phyloP scores from a whole-genome alignment of 1,284 basidiomycete genomes.

The Tylopilus sp. region DNA sequence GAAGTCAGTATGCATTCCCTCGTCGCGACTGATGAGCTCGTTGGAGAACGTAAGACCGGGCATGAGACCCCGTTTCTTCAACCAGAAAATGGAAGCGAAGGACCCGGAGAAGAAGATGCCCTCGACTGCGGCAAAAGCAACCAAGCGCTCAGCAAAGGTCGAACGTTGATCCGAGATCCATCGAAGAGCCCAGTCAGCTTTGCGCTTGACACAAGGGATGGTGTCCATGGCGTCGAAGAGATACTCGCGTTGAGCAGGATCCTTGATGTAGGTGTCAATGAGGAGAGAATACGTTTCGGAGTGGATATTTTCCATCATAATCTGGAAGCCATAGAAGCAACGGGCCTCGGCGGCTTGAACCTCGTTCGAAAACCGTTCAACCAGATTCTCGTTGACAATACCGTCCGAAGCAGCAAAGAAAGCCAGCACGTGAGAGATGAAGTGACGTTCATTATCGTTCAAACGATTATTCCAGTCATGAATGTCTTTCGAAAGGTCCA shows the following conservation, averaged over 20 bases:
- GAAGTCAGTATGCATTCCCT: slow-evolving; percentile 98
- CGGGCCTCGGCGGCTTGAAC: slow-evolving; percentile 95
- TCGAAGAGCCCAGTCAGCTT: slow-evolving; percentile 90
- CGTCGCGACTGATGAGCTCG: slow-evolving; percentile 95
- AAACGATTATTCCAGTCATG: slow-evolving; percentile 93
- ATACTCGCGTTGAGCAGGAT: slow-evolving; percentile 77
- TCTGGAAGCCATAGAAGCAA: slow-evolving; percentile 99
- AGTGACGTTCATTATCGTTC: slow-evolving; percentile 93
- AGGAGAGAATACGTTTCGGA: slow-evolving; percentile 98
- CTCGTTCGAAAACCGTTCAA: slow-evolving; percentile 94
- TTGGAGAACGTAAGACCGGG: slow-evolving; percentile 97
- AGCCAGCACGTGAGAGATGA: slow-evolving; percentile 94
- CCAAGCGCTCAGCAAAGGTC: slow-evolving; percentile 87
- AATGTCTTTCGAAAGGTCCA: slow-evolving; percentile 92
- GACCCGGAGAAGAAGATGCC: slow-evolving; percentile 98
- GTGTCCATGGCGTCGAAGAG: slow-evolving; percentile 96
- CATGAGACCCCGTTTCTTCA: slow-evolving; percentile 99
- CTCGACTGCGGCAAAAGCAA: slow-evolving; percentile 98
- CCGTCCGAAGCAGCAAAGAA: slow-evolving; percentile 98
- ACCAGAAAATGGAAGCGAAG: slow-evolving; percentile 96
- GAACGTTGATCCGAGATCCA: slow-evolving; percentile 90
- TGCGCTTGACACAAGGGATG: slow-evolving; percentile 88
- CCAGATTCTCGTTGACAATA: slow-evolving; percentile 96
- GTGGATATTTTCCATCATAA: slow-evolving; percentile 99
- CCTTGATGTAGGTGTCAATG: slow-evolving; percentile 98